phyloP scores from a whole-genome alignment of 2,329 filamentous ascomycete species.

The Cryphonectria japonica region DNA sequence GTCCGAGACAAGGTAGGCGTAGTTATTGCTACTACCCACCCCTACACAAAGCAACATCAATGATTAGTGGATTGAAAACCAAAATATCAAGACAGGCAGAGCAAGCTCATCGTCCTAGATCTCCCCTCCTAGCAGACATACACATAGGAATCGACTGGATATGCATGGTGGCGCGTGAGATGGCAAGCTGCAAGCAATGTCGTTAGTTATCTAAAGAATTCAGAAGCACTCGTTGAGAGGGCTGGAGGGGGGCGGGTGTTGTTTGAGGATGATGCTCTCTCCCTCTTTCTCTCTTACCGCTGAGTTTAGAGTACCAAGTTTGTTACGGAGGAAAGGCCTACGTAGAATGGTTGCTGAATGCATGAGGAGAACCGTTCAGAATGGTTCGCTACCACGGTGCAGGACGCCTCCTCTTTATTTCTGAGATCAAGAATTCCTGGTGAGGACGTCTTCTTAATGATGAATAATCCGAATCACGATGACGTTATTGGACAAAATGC shows the following conservation, averaged over 20 bases:
- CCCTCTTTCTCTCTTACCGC: constrained; percentile 37
- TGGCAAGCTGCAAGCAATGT: constrained; percentile 36
- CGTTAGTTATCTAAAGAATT: constrained; percentile 1
- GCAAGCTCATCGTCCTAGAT: neutral
- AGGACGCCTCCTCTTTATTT: constrained; percentile 19
- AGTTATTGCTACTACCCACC: constrained; percentile 80
- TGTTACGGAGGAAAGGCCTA: constrained; percentile 41
- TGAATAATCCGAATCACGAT: constrained; percentile 28
- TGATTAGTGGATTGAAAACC: neutral
- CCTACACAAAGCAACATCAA: constrained; percentile 49
- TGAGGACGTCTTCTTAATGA: constrained; percentile 10
- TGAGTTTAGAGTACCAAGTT: constrained; percentile 36
- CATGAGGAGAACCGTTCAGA: constrained; percentile 39
- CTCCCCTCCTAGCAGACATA: constrained; percentile 48
- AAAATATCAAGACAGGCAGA: neutral
- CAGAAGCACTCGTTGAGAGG: neutral
- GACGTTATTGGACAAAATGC: constrained; percentile 28
- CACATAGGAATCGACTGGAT: constrained; percentile 89
- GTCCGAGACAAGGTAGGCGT: constrained; percentile 80
- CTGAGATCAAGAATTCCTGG: neutral
- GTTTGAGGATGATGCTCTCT: neutral
- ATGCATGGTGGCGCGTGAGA: constrained; percentile 71
- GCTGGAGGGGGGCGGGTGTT: neutral
- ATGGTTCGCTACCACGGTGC: constrained; percentile 4
- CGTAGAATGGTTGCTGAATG: constrained; percentile 47